Conservation (phyloP, 2,329 filamentous ascomycete genomes). For the Xylaria hypoxylon region DNA sequence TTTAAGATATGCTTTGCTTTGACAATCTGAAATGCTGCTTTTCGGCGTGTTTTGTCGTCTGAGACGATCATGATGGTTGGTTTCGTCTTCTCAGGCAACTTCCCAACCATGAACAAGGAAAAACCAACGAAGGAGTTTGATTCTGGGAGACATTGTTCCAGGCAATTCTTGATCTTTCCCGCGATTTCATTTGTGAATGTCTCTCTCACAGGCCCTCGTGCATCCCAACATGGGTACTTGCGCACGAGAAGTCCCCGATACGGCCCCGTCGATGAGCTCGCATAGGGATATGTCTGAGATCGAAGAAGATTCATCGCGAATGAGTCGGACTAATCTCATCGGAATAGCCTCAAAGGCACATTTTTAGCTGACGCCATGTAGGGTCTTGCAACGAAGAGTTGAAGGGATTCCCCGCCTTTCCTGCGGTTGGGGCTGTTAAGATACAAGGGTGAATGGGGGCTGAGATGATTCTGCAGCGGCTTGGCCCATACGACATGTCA, state of each 20-base stretch:
- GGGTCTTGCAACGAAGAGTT: not conserved
- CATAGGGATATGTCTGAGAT: conserved; percentile 33
- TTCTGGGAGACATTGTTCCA: conserved; percentile 35
- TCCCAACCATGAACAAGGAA: conserved; percentile 39
- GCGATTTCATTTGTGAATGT: conserved; percentile 26
- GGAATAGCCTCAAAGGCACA: not conserved
- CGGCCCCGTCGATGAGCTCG: conserved; percentile 29
- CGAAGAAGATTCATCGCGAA: conserved; percentile 28
- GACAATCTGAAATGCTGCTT: conserved; percentile 32
- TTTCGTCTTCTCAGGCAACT: conserved; percentile 36
- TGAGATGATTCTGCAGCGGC: not conserved
- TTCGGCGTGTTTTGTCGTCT: conserved; percentile 32
- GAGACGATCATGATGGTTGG: conserved; percentile 37
- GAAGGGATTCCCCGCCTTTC: conserved; percentile 18
- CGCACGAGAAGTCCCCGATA: conserved; percentile 32
- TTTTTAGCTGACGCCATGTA: not conserved
- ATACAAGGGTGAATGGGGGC: conserved; percentile 7
- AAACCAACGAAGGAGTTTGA: conserved; percentile 35
- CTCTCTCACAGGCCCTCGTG: conserved; percentile 25
- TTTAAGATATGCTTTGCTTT: conserved; percentile 30
- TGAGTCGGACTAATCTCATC: not conserved
- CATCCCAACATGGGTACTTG: conserved; percentile 37
- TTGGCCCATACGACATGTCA: not conserved
- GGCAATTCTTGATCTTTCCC: conserved; percentile 29
- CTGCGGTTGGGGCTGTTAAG: not conserved